phyloP scores from a whole-genome alignment of 2,329 filamentous ascomycete genomes.

The Coleophoma cylindrospora region DNA sequence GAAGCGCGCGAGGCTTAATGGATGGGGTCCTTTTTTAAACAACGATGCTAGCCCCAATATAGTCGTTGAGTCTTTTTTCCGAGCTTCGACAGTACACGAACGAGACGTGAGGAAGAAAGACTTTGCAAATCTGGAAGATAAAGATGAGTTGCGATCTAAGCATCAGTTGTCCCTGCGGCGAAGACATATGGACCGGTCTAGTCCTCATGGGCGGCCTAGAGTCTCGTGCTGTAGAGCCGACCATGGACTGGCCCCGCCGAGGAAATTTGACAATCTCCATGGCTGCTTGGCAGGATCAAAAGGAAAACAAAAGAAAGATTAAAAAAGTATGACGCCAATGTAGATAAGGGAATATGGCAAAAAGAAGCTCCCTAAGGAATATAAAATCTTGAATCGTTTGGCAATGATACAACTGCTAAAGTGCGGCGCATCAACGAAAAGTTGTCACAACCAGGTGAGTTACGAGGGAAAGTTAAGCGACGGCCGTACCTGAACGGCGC shows the following conservation, averaged over 20 bases:
- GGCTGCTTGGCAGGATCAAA: not conserved
- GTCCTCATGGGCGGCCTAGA: not conserved
- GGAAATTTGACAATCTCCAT: not conserved
- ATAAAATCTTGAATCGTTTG: not conserved
- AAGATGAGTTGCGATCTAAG: not conserved
- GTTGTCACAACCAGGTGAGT: not conserved
- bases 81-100: not conserved
- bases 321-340: not conserved
- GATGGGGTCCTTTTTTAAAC: no score
- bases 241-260: no score
- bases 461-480: not conserved
- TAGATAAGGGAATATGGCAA: not conserved
- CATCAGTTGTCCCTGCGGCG: not conserved
- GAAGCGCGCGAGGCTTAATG: no score
- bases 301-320: no score
- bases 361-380: not conserved
- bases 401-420: not conserved
- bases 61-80: not conserved
- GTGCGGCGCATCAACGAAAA: not conserved
- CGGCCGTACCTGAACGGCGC: not conserved
- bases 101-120: no score
- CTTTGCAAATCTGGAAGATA: not conserved
- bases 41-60: no score
- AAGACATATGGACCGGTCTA: not conserved
- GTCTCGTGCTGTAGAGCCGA: not conserved